These are phyloP conservation scores for Metroxylon sagu DNA, from an alignment of 176 grass and related monocot genomes.

Conservation along the genomic window DNA sequence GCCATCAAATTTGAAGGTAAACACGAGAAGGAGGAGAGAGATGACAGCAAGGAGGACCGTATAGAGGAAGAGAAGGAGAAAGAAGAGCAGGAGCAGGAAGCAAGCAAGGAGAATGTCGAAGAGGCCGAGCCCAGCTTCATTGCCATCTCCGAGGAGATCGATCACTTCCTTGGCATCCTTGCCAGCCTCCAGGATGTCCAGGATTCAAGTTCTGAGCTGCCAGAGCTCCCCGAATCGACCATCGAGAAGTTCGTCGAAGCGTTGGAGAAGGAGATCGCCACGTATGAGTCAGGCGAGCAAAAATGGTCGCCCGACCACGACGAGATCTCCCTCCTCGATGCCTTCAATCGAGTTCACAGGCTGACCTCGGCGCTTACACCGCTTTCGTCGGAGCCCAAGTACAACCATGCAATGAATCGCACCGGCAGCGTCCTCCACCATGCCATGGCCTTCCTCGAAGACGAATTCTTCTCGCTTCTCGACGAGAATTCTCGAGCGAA, in stretches of 20 bases:
- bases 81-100: background rate
- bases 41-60: too few relatives aligned
- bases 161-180: background rate
- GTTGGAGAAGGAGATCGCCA: conserved; percentile 16
- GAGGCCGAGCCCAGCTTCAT: background rate
- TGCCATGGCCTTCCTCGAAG: conserved; percentile 76
- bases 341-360: conserved; percentile 34
- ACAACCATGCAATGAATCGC: conserved; percentile 41
- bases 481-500: conserved; percentile 24
- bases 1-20: too few relatives aligned
- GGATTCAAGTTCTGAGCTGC: background rate
- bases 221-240: background rate
- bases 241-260: background rate
- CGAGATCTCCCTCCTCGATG: conserved; percentile 33
- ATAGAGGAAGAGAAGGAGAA: too few relatives aligned
- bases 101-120: background rate
- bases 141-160: background rate
- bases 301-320: conserved; percentile 40
- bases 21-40: too few relatives aligned
- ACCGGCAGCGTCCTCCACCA: conserved; percentile 57
- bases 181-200: background rate
- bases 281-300: conserved; percentile 40
- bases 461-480: conserved; percentile 49
- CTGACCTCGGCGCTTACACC: conserved; percentile 26
- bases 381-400: conserved; percentile 15